Base-by-base conservation (phyloP, 495 filamentous ascomycete species). In the Hypoxylon rickii region DNA sequence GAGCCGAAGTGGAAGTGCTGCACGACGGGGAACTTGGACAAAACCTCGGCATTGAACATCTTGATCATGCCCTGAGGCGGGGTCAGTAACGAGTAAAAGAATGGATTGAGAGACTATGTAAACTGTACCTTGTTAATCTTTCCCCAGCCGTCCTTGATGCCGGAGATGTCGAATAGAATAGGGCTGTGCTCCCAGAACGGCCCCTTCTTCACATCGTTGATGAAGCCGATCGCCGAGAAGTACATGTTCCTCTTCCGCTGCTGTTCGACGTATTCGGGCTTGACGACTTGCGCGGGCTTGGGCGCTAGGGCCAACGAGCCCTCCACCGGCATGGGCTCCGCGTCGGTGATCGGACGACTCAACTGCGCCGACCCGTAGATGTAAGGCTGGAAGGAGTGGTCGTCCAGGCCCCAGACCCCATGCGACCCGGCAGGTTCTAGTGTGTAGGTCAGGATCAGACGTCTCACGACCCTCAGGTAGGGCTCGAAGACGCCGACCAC, bases 131-230 rank as follows among this genome's bases (percentile, higher is more conserved):
- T 97, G 70, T 97, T 97, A 58, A 99, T 96, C 75, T 99, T 99
- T 19, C 86, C 94, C 94, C 94, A 99, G 24, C 94, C 95, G 46
- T 87, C 82, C 51, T 79, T 83, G 50, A 99, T 84, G 13, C 94
- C 94, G 3, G 88, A 93, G 24, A 99, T 92, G 72, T 99, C 95
- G 66, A 85, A 99, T 13, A 99, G 78, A 66, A 96, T 92, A 1
- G 91, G 95, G 51, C 89, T 95, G 65, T 99, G 94, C 63, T 97
- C 94, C 95, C 94, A 97, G 71, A 99, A 99, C 1, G 95, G 94
- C 0, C 94, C 94, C 46, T 77, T 90, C 70, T 99, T 99, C 44
- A 99, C 94, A 73, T 97, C 95, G 68, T 96, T 88, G 65, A 99
- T 97, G 74, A 99, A 99, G 7, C 90, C 92, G 56, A 99, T 82